Evolutionary conservation across 2,329 filamentous ascomycete genomes (phyloP).

Genomic region (Beauveria sp.): DNA sequence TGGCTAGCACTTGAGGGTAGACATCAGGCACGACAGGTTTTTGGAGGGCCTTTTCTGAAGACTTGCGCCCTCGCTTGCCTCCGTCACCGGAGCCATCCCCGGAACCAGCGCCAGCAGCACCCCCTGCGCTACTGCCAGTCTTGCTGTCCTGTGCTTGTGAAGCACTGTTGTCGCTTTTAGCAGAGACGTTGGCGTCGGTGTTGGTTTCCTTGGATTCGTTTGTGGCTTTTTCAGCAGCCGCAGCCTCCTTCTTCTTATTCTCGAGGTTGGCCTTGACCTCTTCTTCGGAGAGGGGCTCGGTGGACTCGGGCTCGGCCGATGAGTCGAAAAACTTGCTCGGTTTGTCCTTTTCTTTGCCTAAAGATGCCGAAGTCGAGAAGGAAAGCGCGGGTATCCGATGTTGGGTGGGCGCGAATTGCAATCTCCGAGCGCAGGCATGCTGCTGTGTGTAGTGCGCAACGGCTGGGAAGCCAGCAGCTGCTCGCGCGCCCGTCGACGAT

Average conservation of each 20-base stretch:
- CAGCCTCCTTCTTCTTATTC: slow-evolving; percentile 33
- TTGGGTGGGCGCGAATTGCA: slow-evolving; percentile 19
- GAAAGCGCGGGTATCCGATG: slow-evolving; percentile 22
- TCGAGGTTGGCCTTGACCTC: slow-evolving; percentile 45
- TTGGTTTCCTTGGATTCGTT: slow-evolving; percentile 37
- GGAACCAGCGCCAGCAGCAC: slow-evolving; percentile 47
- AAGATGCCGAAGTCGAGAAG: slow-evolving; percentile 29
- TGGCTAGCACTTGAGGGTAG: slow-evolving; percentile 95
- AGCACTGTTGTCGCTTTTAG: slow-evolving; percentile 34
- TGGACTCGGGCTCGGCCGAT: slow-evolving; percentile 28
- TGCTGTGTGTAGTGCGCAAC: slow-evolving; percentile 19
- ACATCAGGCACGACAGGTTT: slow-evolving; percentile 90
- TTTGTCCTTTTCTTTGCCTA: slow-evolving; percentile 31
- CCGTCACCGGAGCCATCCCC: slow-evolving; percentile 42
- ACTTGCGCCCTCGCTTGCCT: slow-evolving; percentile 65
- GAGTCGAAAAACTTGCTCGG: slow-evolving; percentile 45
- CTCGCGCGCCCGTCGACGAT: slow-evolving; percentile 14
- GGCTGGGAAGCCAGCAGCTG: slow-evolving; percentile 22
- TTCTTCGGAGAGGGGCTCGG: slow-evolving; percentile 44
- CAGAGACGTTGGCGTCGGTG: slow-evolving; percentile 36
- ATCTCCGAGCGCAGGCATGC: slow-evolving; percentile 25
- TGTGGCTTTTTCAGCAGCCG: slow-evolving; percentile 35
- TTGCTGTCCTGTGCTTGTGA: slow-evolving; percentile 42
- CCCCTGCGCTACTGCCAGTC: slow-evolving; percentile 30
- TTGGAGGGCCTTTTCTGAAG: slow-evolving; percentile 66